Evolutionary conservation across 78 protist species (phyloP), one percentile per base, ranked within the genome.

Genomic region (Tieghemostelium lacteum): DNA sequence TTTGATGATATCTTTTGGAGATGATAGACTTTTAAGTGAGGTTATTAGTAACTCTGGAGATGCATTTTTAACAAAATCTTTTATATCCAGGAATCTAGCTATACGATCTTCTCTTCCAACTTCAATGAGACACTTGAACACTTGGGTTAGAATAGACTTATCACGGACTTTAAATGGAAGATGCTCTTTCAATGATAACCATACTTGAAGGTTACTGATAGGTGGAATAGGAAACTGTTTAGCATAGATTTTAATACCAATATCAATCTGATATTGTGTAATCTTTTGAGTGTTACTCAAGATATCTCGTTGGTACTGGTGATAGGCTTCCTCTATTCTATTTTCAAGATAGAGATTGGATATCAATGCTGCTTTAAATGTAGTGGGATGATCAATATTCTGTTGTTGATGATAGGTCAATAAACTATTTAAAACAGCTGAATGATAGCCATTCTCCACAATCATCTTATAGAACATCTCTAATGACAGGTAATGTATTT

Each of bases 221-320:
- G 64, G 52, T 50, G 77, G 77, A 52, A 22, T 12, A 28, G 77
- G 77, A 22, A 3, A 71, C 22, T 33, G 3, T 22, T 52, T 45
- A 17, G 77, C 4, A 52, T 71, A 71, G 29, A 71, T 33, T 33
- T 36, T 71, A 45, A 71, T 31, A 1, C 39, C 77, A 20, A 71
- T n/a, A 10, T 6, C 6, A 45, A 45, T 45, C 10, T 14, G 10
- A 14, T 14, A 14, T 14, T 45, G 6, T 14, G 6, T 10, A 45
- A 45, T 14, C 10, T 45, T 6, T 45, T 45, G 52, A 14, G 52
- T 14, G 52, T 45, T 10, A 45, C 19, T 36, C 12, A 3, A 14
- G 7, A 61, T 29, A 14, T 5, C 4, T 29, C 29, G 20, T 24
- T 61, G 28, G 19, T 14, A 61, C 2, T 20, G 2, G 39, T 52